Evolutionary conservation across 2,329 filamentous ascomycete genomes (phyloP).

Genomic region (Epichloe typhina): DNA sequence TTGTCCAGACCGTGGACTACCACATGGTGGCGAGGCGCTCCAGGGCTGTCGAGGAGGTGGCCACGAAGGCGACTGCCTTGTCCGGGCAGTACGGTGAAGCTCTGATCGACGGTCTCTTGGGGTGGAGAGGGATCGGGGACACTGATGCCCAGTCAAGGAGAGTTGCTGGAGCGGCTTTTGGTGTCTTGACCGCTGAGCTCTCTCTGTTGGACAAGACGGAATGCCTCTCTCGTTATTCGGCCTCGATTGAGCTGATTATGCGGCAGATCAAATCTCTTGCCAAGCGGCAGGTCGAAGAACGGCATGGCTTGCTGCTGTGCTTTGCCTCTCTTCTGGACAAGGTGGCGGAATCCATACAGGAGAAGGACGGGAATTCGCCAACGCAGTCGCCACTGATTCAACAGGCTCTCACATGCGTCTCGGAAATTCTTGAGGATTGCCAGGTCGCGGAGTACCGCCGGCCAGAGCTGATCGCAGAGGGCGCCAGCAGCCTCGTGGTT

Average conservation of each 20-base stretch:
- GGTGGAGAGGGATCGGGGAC: constrained; percentile 82
- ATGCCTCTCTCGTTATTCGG: constrained; percentile 16
- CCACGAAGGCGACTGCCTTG: constrained; percentile 53
- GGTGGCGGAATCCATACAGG: constrained; percentile 22
- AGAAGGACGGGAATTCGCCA: constrained; percentile 5
- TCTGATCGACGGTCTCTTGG: constrained; percentile 56
- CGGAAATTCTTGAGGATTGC: constrained; percentile 27
- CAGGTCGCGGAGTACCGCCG: constrained; percentile 36
- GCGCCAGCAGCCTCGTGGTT: constrained; percentile 43
- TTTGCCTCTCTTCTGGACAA: constrained; percentile 45
- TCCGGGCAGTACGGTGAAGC: constrained; percentile 56
- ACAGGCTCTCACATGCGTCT: constrained; percentile 16
- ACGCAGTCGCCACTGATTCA: constrained; percentile 12
- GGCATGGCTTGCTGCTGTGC: constrained; percentile 52
- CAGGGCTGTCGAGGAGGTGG: constrained; percentile 67
- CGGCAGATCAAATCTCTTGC: constrained; percentile 30
- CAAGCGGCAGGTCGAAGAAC: constrained; percentile 50
- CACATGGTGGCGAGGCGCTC: constrained; percentile 81
- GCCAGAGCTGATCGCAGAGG: constrained; percentile 52
- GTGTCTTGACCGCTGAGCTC: constrained; percentile 36
- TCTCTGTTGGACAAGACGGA: constrained; percentile 12
- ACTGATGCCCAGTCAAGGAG: constrained; percentile 61
- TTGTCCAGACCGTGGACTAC: constrained; percentile 88
- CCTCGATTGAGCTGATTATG: constrained; percentile 28
- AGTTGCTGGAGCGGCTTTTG: constrained; percentile 57